These are phyloP conservation scores for Mollisiaceae sp. DNA, from an alignment of 2,329 filamentous ascomycete species.

Conservation along the genomic window DNA sequence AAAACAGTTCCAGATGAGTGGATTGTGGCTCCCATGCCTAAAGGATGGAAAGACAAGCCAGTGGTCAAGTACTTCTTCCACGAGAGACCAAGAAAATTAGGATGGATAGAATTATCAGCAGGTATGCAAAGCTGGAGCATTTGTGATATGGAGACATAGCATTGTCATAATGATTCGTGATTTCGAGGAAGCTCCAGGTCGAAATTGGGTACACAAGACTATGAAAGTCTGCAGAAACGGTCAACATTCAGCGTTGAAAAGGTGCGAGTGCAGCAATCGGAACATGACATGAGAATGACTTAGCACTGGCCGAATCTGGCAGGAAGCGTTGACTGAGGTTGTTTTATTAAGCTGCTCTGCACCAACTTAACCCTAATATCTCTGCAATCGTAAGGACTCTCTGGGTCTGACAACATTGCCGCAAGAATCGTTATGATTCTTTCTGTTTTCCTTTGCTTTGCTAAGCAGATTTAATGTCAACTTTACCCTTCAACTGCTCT, in stretches of 20 bases:
- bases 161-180: no score
- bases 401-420: background rate
- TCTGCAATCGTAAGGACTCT: background rate
- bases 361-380: background rate
- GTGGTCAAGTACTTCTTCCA: constrained; percentile 26
- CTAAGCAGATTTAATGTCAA: background rate
- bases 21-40: constrained; percentile 24
- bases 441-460: background rate
- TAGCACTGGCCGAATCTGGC: background rate
- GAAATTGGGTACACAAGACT: background rate
- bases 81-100: constrained; percentile 17
- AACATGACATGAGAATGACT: background rate
- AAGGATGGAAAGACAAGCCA: constrained; percentile 28
- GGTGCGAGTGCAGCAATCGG: background rate
- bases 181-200: no score
- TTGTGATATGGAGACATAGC: no score
- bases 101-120: background rate
- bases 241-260: no score
- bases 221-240: no score
- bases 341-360: background rate
- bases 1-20: constrained; percentile 16
- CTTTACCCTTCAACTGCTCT: background rate
- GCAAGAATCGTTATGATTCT: background rate
- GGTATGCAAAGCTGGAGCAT: background rate
- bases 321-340: background rate